Evolutionary conservation across 192 early-diverging fungal genomes (phyloP).

Genomic region (Coemansia sp.): DNA sequence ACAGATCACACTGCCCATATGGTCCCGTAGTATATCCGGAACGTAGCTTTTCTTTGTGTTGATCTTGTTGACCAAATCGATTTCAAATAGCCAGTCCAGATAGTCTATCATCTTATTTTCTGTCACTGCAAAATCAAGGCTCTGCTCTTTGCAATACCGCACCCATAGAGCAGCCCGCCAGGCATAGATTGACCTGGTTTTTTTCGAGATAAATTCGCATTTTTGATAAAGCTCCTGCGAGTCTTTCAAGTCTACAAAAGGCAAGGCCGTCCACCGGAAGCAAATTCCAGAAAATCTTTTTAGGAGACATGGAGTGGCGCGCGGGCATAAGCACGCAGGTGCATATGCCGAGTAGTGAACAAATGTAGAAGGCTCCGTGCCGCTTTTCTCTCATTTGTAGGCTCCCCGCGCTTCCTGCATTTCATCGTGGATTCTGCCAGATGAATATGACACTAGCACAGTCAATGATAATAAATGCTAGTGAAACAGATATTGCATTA

Average conservation of each 20-base stretch:
- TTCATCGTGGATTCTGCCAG: no score
- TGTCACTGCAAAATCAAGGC: constrained; percentile 36
- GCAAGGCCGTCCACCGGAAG: no score
- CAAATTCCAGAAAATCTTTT: no score
- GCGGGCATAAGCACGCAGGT: no score
- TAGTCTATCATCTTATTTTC: constrained; percentile 48
- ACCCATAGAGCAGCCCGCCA: constrained; percentile 54
- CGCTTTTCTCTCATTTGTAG: no score
- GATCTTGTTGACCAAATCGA: constrained; percentile 53
- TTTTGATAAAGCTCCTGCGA: constrained; percentile 49
- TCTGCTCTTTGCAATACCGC: constrained; percentile 48
- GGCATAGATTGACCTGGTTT: constrained; percentile 53
- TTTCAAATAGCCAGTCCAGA: constrained; percentile 54
- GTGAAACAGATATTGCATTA: not conserved
- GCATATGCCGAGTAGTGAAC: no score
- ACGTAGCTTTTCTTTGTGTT: constrained; percentile 56
- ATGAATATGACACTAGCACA: no score
- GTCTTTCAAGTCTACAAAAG: constrained; percentile 50
- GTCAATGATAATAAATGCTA: not conserved
- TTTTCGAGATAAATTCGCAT: constrained; percentile 55
- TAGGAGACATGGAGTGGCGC: no score
- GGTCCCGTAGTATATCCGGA: constrained; percentile 54
- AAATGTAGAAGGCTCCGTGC: no score
- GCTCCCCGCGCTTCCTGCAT: no score
- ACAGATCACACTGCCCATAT: constrained; percentile 54